These are phyloP conservation scores for Aureobasidium sp. DNA, from an alignment of 2,329 filamentous ascomycete species.

Conservation along the genomic window DNA sequence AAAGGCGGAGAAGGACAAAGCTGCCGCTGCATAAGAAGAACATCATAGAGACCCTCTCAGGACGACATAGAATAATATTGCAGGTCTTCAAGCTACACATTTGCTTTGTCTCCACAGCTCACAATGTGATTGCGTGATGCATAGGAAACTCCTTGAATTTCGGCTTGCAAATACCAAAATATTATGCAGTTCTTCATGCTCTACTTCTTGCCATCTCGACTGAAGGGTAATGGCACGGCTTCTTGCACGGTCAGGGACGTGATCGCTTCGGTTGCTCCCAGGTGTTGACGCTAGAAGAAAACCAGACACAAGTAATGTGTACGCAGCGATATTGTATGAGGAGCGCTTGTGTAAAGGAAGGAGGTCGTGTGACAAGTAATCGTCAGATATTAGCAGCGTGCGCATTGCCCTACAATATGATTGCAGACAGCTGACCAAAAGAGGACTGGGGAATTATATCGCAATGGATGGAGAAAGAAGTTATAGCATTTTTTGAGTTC, in stretches of 20 bases:
- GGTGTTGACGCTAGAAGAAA: no score
- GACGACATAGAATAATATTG: no score
- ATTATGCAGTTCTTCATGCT: background rate
- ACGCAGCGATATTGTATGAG: background rate
- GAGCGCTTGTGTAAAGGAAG: background rate
- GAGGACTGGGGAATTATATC: no score
- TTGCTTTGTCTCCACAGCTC: no score
- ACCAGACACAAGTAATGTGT: no score
- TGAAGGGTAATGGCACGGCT: background rate
- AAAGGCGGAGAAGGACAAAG: constrained; percentile 1
- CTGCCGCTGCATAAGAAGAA: background rate
- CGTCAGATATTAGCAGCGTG: background rate
- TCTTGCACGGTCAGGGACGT: background rate
- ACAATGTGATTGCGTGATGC: no score
- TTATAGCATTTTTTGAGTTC: background rate
- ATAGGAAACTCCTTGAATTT: no score
- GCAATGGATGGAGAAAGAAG: background rate
- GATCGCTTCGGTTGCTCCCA: background rate
- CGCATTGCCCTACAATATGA: no score
- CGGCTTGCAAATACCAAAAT: background rate
- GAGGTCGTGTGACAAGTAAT: background rate
- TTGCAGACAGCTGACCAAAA: no score
- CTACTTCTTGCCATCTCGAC: background rate
- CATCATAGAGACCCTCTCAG: no score
- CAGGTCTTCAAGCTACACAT: no score